Conservation (phyloP, 139 green algal genomes). For the Coelastrella sp. region DNA sequence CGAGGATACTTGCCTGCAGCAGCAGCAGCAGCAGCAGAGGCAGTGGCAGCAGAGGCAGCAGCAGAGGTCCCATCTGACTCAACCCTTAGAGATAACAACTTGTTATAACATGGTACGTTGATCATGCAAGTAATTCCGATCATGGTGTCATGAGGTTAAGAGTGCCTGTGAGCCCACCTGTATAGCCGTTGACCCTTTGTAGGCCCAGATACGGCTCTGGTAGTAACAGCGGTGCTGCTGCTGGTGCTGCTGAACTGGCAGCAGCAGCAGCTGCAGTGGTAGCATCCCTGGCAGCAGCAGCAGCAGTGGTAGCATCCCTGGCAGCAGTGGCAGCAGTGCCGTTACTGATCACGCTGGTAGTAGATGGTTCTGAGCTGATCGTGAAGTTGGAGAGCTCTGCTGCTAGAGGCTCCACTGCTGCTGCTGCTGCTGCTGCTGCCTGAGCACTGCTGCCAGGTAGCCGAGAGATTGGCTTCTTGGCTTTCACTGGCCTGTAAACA, state of each 20-base stretch:
- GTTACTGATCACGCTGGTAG: no score
- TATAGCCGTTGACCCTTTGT: constrained; percentile 19
- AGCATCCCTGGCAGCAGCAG: background rate
- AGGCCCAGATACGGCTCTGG: constrained; percentile 12
- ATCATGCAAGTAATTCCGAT: no score
- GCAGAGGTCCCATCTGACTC: no score
- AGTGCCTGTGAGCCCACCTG: background rate
- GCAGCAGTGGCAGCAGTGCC: background rate
- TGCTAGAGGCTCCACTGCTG: no score
- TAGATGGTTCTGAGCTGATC: no score
- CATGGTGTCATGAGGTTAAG: no score
- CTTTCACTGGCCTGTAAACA: no score
- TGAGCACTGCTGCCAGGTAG: background rate
- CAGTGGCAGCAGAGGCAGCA: no score
- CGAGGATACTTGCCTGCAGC: constrained; percentile 67
- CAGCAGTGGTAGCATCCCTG: background rate
- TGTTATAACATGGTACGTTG: no score
- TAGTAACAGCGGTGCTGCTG: background rate
- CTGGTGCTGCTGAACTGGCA: background rate
- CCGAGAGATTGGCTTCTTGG: no score
- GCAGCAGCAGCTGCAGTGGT: background rate
- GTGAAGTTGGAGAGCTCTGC: no score
- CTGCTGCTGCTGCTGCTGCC: background rate
- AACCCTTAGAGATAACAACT: no score
- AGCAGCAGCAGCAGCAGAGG: background rate